These are phyloP conservation scores for Talaromyces sp. DNA, from an alignment of 2,329 filamentous ascomycete genomes.

Conservation along the genomic window DNA sequence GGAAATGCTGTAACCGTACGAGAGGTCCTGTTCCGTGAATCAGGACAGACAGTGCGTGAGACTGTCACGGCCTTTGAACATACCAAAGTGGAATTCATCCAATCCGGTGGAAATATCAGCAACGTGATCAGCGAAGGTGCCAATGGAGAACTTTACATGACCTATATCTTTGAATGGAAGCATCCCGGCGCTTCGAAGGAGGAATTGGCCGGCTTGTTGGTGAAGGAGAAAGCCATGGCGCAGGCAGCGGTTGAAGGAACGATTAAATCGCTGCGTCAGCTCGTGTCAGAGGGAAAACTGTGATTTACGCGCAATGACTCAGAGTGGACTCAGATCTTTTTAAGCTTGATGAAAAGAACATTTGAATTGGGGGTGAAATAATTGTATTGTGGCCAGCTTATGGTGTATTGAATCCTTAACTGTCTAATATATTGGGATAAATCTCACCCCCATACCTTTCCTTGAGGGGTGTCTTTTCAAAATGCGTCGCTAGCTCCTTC, in stretches of 20 bases:
- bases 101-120: conserved; percentile 28
- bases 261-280: conserved; percentile 19
- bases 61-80: conserved; percentile 29
- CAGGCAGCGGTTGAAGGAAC: conserved; percentile 26
- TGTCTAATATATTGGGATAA: not conserved
- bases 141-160: conserved; percentile 41
- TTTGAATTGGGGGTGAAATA: too few relatives aligned
- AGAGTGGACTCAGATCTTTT: not conserved
- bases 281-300: conserved; percentile 21
- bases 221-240: conserved; percentile 26
- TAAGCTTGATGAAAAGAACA: too few relatives aligned
- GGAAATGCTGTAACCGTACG: conserved; percentile 31
- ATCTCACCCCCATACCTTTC: conserved; percentile 7
- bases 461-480: not conserved
- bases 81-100: conserved; percentile 32
- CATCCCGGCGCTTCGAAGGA: conserved; percentile 30
- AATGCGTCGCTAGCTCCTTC: not conserved
- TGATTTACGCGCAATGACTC: not conserved
- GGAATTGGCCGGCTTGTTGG: conserved; percentile 14
- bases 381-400: not conserved
- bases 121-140: conserved; percentile 36
- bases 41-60: conserved; percentile 27
- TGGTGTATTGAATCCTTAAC: not conserved
- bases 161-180: conserved; percentile 46
- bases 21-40: conserved; percentile 33